A percentile compares a stretch with the other conserved stretches of the same genome.
These are phyloP conservation scores for Nakataea oryzae DNA, from an alignment of 2,329 filamentous ascomycete species.

Conservation along the genomic window DNA sequence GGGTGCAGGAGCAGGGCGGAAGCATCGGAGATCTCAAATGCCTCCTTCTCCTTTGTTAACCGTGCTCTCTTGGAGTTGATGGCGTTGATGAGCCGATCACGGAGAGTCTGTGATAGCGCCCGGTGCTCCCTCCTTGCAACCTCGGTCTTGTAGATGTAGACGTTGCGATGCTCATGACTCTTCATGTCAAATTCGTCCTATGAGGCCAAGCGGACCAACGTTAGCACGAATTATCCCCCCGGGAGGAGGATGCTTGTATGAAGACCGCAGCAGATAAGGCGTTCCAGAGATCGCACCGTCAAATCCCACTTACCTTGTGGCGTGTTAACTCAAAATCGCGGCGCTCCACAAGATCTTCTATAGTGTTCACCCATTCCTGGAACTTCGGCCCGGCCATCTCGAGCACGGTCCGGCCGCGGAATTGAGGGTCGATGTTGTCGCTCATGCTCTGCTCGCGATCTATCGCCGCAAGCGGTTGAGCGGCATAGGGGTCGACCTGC, in stretches of 20 bases:
- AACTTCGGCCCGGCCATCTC: slow-evolving; percentile 78
- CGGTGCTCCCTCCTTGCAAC: slow-evolving; percentile 52
- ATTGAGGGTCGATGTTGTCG: slow-evolving; percentile 22
- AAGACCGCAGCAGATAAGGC: neutral
- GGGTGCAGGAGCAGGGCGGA: slow-evolving; percentile 56
- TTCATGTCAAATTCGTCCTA: slow-evolving; percentile 56
- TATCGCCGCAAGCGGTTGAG: slow-evolving; percentile 28
- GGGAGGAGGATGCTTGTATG: neutral
- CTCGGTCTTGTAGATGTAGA: slow-evolving; percentile 50
- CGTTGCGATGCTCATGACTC: slow-evolving; percentile 46
- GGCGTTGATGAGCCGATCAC: slow-evolving; percentile 57
- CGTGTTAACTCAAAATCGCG: slow-evolving; percentile 74
- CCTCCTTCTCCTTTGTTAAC: slow-evolving; percentile 56
- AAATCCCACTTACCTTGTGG: slow-evolving; percentile 57
- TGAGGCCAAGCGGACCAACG: neutral
- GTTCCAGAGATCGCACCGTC: neutral
- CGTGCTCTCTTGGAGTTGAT: slow-evolving; percentile 55
- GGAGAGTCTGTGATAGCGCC: slow-evolving; percentile 48
- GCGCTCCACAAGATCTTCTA: slow-evolving; percentile 81
- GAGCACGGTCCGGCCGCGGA: slow-evolving; percentile 44
- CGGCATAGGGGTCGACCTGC: slow-evolving; percentile 69
- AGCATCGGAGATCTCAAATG: slow-evolving; percentile 55
- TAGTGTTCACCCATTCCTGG: slow-evolving; percentile 70
- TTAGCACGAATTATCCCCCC: neutral
- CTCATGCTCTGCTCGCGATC: slow-evolving; percentile 29